Evolutionary conservation across 768 basidiomycete genomes (phyloP), one percentile per base, ranked within the genome.

Genomic region (Rubroboletus pulcherrimus): DNA sequence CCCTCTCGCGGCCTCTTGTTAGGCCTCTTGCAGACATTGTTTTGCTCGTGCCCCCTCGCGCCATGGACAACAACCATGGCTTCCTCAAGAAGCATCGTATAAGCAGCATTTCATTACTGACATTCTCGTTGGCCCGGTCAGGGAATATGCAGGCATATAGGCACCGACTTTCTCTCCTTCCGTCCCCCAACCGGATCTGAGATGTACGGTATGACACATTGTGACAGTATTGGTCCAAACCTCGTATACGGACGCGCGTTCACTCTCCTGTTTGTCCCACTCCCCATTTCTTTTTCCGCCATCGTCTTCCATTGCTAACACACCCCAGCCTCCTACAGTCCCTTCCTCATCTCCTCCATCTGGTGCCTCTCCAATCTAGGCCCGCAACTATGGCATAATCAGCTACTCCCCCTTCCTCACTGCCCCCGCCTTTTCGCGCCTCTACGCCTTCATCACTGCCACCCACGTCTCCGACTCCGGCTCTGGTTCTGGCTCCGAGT

Each of bases 321-420:
- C 17, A 24, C 33, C n/a, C 5, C 26, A 43, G 21, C 21, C 24
- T 7, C 37, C 37, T 30, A 26, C 46, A 69, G 62, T 11, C 89
- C 91, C 2, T 83, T 86, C 51, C 77, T 93, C 30, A 71, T 90
- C 5, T 82, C 85, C 3, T 77, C 86, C 1, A 76, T 87, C 24
- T 93, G 89, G 87, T 91, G 91, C 14, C 66, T 78, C 29, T 64
- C 75, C n/a, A 79, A 89, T 57, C 73, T 85, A 5, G 91, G 84
- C 11, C 24, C 82, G 91, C 53, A 93, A 93, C 68, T 92, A 83
- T 56, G 89, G 89, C 26, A 70, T 89, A 37, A 64, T 90, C 53
- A 82, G 86, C 46, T 90, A 89, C 60, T 84, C 89, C 0, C 85
- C 89, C 5, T 87, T 91, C 68, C 67, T 83, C 26, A 90, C 89